Conservation (phyloP, 225 moss, liverwort and hornwort species). For the Takakia lepidozioides region DNA sequence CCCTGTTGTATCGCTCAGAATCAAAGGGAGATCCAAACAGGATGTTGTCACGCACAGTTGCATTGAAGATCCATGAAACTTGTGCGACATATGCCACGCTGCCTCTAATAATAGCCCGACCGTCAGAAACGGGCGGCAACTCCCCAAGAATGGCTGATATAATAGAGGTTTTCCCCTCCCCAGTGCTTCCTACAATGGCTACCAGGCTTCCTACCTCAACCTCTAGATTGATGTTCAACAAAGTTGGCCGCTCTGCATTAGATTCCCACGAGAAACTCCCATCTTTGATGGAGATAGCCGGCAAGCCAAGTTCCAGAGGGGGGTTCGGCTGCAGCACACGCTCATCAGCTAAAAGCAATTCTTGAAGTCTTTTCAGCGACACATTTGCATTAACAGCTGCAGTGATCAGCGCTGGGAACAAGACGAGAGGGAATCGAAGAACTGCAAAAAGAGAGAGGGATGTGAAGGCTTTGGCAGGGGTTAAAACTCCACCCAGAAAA, state of each 20-base stretch:
- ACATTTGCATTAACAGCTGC: conserved; percentile 44
- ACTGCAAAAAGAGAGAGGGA: conserved; percentile 39
- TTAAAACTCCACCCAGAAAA: conserved; percentile 20
- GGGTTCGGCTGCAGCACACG: conserved; percentile 24
- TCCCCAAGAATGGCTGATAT: conserved; percentile 42
- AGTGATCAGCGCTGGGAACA: conserved; percentile 43
- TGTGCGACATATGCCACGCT: conserved; percentile 62
- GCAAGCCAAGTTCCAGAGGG: conserved; percentile 18
- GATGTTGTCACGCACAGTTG: conserved; percentile 50
- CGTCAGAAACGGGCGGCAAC: conserved; percentile 20
- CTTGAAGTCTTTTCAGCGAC: conserved; percentile 36
- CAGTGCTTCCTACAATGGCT: conserved; percentile 42
- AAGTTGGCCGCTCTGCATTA: conserved; percentile 23
- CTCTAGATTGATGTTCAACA: conserved; percentile 22
- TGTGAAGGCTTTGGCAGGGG: conserved; percentile 48
- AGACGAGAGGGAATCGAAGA: conserved; percentile 36
- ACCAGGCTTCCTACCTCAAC: conserved; percentile 28
- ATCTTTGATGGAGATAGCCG: conserved; percentile 26
- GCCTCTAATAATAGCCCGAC: conserved; percentile 44
- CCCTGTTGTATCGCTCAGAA: conserved; percentile 38
- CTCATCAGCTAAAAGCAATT: conserved; percentile 38
- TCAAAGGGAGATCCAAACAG: conserved; percentile 59
- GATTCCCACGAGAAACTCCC: conserved; percentile 36
- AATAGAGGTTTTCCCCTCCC: conserved; percentile 47
- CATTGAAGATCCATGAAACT: conserved; percentile 79